A percentile compares a stretch with the other conserved stretches of the same genome.
These are phyloP conservation scores for Elongisporangium undulatum DNA, from an alignment of 352 stramenopile species.

Conservation along the genomic window DNA sequence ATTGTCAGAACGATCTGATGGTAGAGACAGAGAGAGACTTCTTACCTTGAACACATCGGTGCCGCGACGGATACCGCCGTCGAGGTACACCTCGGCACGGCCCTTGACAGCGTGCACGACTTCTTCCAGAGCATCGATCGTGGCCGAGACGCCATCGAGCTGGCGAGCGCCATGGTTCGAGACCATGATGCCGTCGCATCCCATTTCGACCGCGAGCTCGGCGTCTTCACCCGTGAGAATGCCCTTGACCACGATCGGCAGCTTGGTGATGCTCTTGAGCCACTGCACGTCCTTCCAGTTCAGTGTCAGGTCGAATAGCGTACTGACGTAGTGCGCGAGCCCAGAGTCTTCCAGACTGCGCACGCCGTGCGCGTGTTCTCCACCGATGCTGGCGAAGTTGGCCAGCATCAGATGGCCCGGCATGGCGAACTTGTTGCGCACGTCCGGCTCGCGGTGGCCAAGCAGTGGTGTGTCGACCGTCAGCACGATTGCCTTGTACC, in stretches of 20 bases:
- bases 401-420: slow-evolving; percentile 62
- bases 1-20: slow-evolving; percentile 19
- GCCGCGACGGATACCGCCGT: slow-evolving; percentile 92
- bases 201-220: slow-evolving; percentile 84
- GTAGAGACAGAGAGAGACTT: not conserved
- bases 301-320: slow-evolving; percentile 93
- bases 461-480: slow-evolving; percentile 96
- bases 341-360: slow-evolving; percentile 43
- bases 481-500: slow-evolving; percentile 94
- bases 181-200: slow-evolving; percentile 90
- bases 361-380: slow-evolving; percentile 61
- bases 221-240: slow-evolving; percentile 93
- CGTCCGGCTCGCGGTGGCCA: slow-evolving; percentile 93
- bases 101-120: slow-evolving; percentile 84
- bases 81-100: slow-evolving; percentile 89
- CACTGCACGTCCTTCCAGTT: slow-evolving; percentile 93
- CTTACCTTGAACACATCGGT: slow-evolving; percentile 94
- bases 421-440: slow-evolving; percentile 91
- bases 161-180: slow-evolving; percentile 93
- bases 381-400: slow-evolving; percentile 40
- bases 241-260: slow-evolving; percentile 94
- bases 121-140: slow-evolving; percentile 91
- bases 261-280: slow-evolving; percentile 87
- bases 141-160: slow-evolving; percentile 86
- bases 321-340: slow-evolving; percentile 53